Evolutionary conservation across 2,329 filamentous ascomycete species (phyloP).

Genomic region (Xylariaceae sp.): DNA sequence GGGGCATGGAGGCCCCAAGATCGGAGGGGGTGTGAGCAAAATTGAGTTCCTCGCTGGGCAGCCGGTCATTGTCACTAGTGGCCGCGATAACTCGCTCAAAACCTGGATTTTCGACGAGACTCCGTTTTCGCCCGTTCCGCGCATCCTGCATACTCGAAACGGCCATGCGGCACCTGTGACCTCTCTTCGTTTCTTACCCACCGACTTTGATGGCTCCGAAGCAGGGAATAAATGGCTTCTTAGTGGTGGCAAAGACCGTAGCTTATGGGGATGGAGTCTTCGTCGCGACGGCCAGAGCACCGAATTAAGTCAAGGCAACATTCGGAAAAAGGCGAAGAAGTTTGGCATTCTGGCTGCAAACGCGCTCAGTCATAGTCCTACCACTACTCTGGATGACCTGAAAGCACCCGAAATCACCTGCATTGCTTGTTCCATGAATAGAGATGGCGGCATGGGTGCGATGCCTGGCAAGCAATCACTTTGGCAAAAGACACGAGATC

Average conservation of each 20-base stretch:
- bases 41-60: slow-evolving; percentile 88
- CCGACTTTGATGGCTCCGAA: slow-evolving; percentile 85
- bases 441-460: slow-evolving; percentile 89
- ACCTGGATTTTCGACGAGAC: slow-evolving; percentile 96
- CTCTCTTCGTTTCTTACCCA: slow-evolving; percentile 77
- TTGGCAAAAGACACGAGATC: slow-evolving; percentile 73
- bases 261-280: slow-evolving; percentile 94
- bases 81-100: slow-evolving; percentile 87
- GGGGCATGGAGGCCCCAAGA: slow-evolving; percentile 46
- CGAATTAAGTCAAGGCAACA: slow-evolving; percentile 85
- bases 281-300: slow-evolving; percentile 90
- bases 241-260: slow-evolving; percentile 83
- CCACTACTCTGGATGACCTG: slow-evolving; percentile 65
- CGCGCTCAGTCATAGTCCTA: slow-evolving; percentile 55
- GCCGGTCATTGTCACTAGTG: slow-evolving; percentile 83
- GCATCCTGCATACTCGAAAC: slow-evolving; percentile 78
- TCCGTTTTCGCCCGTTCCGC: slow-evolving; percentile 81
- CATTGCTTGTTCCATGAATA: slow-evolving; percentile 86
- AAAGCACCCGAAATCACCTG: slow-evolving; percentile 91
- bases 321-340: slow-evolving; percentile 88
- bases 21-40: slow-evolving; percentile 76
- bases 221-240: slow-evolving; percentile 89
- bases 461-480: slow-evolving; percentile 73
- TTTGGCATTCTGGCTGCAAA: slow-evolving; percentile 63
- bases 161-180: slow-evolving; percentile 87